phyloP scores from a whole-genome alignment of 345 rosid genomes.

The Fremontodendron californicum region DNA sequence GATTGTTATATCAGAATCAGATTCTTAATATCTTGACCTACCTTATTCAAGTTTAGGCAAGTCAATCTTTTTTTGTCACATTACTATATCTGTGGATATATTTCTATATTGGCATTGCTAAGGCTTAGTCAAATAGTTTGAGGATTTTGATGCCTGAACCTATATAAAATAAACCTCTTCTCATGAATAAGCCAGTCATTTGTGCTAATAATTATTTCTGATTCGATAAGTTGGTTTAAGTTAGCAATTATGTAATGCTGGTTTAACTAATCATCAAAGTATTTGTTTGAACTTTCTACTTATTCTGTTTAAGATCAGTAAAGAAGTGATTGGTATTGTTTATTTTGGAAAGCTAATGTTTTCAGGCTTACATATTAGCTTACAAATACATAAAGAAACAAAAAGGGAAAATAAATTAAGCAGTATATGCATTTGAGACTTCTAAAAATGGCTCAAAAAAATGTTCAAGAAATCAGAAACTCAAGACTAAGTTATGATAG shows the following conservation, averaged over 20 bases:
- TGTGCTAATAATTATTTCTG: background rate
- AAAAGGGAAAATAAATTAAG: too few relatives aligned
- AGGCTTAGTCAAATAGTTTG: background rate
- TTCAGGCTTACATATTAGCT: too few relatives aligned
- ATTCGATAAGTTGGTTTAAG: background rate
- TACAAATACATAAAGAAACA: too few relatives aligned
- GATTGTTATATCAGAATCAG: constrained; percentile 2
- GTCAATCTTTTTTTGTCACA: background rate
- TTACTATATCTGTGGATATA: background rate
- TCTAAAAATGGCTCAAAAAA: too few relatives aligned
- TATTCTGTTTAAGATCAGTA: background rate
- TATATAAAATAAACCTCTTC: background rate
- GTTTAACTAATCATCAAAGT: background rate
- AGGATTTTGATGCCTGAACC: background rate
- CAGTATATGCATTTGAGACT: too few relatives aligned
- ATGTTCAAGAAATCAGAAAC: too few relatives aligned
- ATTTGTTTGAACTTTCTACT: background rate
- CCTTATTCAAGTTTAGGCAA: background rate
- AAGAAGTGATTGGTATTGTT: background rate
- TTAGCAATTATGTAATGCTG: background rate
- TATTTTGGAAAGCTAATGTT: background rate
- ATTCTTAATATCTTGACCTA: background rate
- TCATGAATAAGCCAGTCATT: background rate
- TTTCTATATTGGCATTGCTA: constrained; percentile 2
- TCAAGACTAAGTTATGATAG: too few relatives aligned